Conservation (phyloP, 2,329 filamentous ascomycete species). For the Nigrospora sphaerica region DNA sequence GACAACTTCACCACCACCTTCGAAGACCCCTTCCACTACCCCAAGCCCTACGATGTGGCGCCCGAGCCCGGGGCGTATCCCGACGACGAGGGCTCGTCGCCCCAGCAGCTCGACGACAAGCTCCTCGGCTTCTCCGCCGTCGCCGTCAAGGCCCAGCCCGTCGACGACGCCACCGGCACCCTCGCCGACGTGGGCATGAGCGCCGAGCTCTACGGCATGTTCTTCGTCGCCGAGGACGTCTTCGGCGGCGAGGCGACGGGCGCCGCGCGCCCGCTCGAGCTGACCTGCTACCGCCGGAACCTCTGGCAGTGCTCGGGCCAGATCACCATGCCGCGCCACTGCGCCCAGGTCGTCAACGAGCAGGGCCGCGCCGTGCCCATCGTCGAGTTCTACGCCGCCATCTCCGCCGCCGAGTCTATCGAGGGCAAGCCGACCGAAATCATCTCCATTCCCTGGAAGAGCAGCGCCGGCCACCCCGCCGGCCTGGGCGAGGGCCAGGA, state of each 20-base stretch:
- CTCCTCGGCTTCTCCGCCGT: slow-evolving; percentile 68
- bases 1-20: slow-evolving; percentile 55
- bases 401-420: slow-evolving; percentile 84
- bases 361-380: slow-evolving; percentile 73
- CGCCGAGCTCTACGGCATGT: slow-evolving; percentile 81
- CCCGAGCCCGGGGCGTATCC: slow-evolving; percentile 34
- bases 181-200: slow-evolving; percentile 59
- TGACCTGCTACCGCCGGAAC: slow-evolving; percentile 93
- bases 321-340: slow-evolving; percentile 68
- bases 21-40: slow-evolving; percentile 59
- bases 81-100: slow-evolving; percentile 37
- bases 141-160: slow-evolving; percentile 49
- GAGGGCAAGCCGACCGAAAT: slow-evolving; percentile 90
- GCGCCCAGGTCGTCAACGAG: slow-evolving; percentile 62
- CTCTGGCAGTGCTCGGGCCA: slow-evolving; percentile 91
- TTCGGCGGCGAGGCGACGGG: slow-evolving; percentile 54
- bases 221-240: slow-evolving; percentile 78
- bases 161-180: slow-evolving; percentile 57
- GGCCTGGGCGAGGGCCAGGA: slow-evolving; percentile 32
- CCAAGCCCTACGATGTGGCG: slow-evolving; percentile 38
- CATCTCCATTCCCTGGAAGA: slow-evolving; percentile 96
- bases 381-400: slow-evolving; percentile 70
- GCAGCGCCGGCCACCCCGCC: slow-evolving; percentile 47
- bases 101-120: slow-evolving; percentile 58
- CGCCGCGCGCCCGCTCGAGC: slow-evolving; percentile 54